These are phyloP conservation scores for Eutrema salsugineum DNA, from an alignment of 441 rosid species.

Conservation along the genomic window DNA sequence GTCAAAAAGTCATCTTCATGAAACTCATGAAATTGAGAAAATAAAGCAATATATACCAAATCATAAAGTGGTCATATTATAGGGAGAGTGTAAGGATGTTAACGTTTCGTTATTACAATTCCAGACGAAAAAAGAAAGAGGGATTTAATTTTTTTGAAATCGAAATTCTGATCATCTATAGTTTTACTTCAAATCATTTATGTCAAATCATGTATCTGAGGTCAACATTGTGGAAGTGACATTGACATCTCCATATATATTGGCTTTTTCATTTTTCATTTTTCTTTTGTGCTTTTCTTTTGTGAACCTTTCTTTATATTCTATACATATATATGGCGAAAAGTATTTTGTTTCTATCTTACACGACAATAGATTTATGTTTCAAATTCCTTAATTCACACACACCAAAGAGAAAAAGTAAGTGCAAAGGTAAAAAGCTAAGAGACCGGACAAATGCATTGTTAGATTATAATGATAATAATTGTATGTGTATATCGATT, in stretches of 20 bases:
- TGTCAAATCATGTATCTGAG: not conserved
- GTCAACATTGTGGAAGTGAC: conserved; percentile 21
- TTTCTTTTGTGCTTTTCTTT: not conserved
- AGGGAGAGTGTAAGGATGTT: too few species aligned
- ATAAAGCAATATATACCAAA: not conserved
- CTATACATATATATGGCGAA: not conserved
- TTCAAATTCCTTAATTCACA: not conserved
- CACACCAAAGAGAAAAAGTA: not conserved
- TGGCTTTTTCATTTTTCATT: conserved; percentile 11
- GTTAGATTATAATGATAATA: not conserved
- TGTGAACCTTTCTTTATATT: not conserved
- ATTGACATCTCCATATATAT: conserved; percentile 31
- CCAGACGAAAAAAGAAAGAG: too few species aligned
- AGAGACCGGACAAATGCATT: not conserved
- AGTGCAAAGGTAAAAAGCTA: not conserved
- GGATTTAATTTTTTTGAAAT: too few species aligned
- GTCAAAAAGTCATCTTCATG: conserved; percentile 1
- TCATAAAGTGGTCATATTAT: not conserved
- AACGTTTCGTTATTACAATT: too few species aligned
- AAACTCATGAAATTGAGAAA: not conserved
- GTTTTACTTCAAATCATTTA: not conserved
- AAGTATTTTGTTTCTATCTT: not conserved
- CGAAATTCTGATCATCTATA: not conserved
- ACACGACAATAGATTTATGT: not conserved
- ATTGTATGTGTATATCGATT: not conserved